A percentile compares a stretch with the other conserved stretches of the same genome.
These are phyloP conservation scores for Colletotrichum neosansevieriae DNA, from an alignment of 2,329 filamentous ascomycete species.

Conservation along the genomic window DNA sequence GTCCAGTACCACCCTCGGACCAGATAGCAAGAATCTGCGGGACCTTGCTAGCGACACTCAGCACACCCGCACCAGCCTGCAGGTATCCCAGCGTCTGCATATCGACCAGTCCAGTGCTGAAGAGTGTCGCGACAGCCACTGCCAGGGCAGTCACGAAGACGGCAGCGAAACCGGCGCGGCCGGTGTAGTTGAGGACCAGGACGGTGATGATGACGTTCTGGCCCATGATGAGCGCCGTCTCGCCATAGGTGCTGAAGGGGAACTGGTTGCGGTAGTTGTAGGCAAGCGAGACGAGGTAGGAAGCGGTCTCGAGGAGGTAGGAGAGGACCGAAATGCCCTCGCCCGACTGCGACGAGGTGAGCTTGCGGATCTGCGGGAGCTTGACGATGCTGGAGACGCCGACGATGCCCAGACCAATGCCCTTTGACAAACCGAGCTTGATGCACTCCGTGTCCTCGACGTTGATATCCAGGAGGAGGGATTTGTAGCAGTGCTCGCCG, in stretches of 20 bases:
- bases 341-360: conserved; percentile 83
- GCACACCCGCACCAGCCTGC: conserved; percentile 84
- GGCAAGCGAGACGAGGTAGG: conserved; percentile 88
- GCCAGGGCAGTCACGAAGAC: conserved; percentile 84
- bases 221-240: conserved; percentile 89
- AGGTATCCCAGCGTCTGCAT: conserved; percentile 77
- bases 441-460: conserved; percentile 81
- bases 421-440: conserved; percentile 92
- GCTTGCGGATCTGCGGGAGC: conserved; percentile 95
- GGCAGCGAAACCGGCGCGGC: conserved; percentile 75
- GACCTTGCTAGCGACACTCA: conserved; percentile 90
- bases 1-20: conserved; percentile 87
- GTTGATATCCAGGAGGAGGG: conserved; percentile 87
- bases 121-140: conserved; percentile 76
- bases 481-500: conserved; percentile 85
- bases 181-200: conserved; percentile 86
- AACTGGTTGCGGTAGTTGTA: conserved; percentile 94
- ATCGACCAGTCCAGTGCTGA: conserved; percentile 74
- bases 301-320: conserved; percentile 90
- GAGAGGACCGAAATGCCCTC: conserved; percentile 89
- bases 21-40: conserved; percentile 93
- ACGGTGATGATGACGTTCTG: conserved; percentile 94
- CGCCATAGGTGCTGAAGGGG: conserved; percentile 96
- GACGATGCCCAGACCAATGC: conserved; percentile 92
- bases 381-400: conserved; percentile 92